phyloP scores from a whole-genome alignment of 2,329 filamentous ascomycete genomes.

The Tolypocladium album region DNA sequence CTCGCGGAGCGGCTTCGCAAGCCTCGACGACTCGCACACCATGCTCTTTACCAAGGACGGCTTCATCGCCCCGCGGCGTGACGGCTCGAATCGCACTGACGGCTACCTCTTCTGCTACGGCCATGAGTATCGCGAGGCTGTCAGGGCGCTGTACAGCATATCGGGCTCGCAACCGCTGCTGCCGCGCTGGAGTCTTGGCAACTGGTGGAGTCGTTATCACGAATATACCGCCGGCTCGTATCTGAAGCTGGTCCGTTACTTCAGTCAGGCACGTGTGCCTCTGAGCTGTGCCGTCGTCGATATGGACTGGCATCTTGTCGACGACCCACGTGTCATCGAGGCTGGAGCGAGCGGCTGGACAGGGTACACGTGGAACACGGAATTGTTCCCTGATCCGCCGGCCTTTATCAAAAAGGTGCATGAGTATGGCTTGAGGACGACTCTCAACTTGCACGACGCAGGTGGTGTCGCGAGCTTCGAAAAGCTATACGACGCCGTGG shows the following conservation, averaged over 20 bases:
- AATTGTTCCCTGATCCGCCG: slow-evolving; percentile 43
- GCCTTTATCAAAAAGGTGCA: slow-evolving; percentile 41
- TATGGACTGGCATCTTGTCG: slow-evolving; percentile 56
- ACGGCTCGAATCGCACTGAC: slow-evolving; percentile 34
- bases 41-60: slow-evolving; percentile 46
- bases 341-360: slow-evolving; percentile 39
- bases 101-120: slow-evolving; percentile 52
- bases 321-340: slow-evolving; percentile 29
- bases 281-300: slow-evolving; percentile 50
- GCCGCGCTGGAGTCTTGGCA: slow-evolving; percentile 48
- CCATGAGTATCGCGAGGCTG: slow-evolving; percentile 41
- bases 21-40: slow-evolving; percentile 41
- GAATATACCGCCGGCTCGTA: slow-evolving; percentile 46
- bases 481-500: slow-evolving; percentile 43
- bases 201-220: slow-evolving; percentile 58
- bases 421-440: slow-evolving; percentile 37
- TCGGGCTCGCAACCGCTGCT: slow-evolving; percentile 45
- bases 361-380: slow-evolving; percentile 6
- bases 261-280: slow-evolving; percentile 38
- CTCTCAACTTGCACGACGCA: slow-evolving; percentile 53
- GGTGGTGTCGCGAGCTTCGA: slow-evolving; percentile 46
- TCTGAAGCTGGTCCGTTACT: slow-evolving; percentile 44
- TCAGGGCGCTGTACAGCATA: slow-evolving; percentile 42
- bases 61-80: slow-evolving; percentile 35
- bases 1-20: slow-evolving; percentile 37